phyloP scores from a whole-genome alignment of 2,329 filamentous ascomycete species.

The Epichloe elymi region DNA sequence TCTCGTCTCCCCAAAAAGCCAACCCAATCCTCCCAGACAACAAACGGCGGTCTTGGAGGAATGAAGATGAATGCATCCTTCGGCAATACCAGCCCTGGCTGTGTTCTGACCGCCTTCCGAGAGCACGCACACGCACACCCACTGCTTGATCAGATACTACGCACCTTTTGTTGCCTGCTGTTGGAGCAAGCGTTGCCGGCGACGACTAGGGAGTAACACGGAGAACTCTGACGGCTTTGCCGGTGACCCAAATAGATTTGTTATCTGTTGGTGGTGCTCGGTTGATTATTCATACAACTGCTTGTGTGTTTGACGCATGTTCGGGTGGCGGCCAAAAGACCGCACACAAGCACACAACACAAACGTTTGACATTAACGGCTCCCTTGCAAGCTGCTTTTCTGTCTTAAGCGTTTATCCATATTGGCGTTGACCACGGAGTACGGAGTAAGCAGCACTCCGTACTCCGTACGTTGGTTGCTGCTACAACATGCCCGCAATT shows the following conservation, averaged over 20 bases:
- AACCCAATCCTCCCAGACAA: background rate
- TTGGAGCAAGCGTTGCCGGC: too few species aligned
- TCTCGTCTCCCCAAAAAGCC: background rate
- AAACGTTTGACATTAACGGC: background rate
- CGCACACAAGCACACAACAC: background rate
- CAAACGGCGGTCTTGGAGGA: background rate
- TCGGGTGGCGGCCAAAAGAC: background rate
- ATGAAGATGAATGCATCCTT: background rate
- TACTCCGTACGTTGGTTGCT: too few species aligned
- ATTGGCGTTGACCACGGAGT: background rate
- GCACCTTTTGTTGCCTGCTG: too few species aligned
- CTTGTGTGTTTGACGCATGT: background rate
- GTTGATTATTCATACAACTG: background rate
- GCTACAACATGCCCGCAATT: too few species aligned
- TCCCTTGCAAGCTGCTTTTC: background rate
- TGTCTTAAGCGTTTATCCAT: background rate
- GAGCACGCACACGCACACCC: background rate
- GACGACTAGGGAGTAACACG: too few species aligned
- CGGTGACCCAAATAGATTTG: background rate
- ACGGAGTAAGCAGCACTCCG: too few species aligned
- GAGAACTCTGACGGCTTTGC: background rate
- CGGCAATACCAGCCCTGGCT: background rate
- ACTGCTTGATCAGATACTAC: background rate
- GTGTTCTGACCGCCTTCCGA: conserved; percentile 4
- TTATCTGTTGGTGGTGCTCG: background rate